Percentiles rank a stretch among this genome's conserved stretches.
phyloP scores from a whole-genome alignment of 2,329 filamentous ascomycete species.

The Fusarium tjaetaba region DNA sequence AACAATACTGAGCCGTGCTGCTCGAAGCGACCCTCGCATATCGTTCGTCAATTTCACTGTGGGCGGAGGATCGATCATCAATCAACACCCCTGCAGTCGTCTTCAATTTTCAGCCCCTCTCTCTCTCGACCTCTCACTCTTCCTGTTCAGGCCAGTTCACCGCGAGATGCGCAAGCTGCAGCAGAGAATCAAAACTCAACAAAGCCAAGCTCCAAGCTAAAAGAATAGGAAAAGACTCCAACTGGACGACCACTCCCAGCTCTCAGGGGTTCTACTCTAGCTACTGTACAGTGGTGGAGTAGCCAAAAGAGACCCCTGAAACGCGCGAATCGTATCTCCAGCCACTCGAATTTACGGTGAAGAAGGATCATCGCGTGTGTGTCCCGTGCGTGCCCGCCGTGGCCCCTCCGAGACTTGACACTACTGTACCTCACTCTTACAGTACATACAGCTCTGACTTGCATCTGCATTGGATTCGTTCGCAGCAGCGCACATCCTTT shows the following conservation, averaged over 20 bases:
- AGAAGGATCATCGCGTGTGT: background rate
- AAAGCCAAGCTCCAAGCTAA: background rate
- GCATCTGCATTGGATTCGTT: conserved; percentile 33
- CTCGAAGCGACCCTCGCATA: conserved; percentile 25
- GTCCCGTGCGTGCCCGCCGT: conserved; percentile 1
- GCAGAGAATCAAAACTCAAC: background rate
- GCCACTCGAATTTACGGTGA: conserved; percentile 24
- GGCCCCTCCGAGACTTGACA: conserved; percentile 1
- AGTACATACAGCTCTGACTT: conserved; percentile 33
- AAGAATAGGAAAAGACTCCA: background rate
- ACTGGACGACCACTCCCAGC: background rate
- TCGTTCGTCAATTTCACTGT: conserved; percentile 10
- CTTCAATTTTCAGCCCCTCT: background rate
- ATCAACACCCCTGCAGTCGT: background rate
- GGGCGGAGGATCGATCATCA: conserved; percentile 15
- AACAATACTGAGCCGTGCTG: conserved; percentile 24
- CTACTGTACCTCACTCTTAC: conserved; percentile 5
- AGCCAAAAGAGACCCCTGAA: background rate
- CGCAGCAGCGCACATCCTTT: conserved; percentile 6
- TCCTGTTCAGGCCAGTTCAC: background rate
- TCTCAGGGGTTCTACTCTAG: background rate
- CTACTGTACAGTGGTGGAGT: background rate
- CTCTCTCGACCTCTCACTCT: background rate
- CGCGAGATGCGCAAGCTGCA: conserved; percentile 15
- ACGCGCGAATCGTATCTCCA: conserved; percentile 16